A percentile compares a stretch with the other conserved stretches of the same genome.
Evolutionary conservation across 805 yeast species (phyloP).

Genomic region (Cyberlindnera xishuangbannaensis): DNA sequence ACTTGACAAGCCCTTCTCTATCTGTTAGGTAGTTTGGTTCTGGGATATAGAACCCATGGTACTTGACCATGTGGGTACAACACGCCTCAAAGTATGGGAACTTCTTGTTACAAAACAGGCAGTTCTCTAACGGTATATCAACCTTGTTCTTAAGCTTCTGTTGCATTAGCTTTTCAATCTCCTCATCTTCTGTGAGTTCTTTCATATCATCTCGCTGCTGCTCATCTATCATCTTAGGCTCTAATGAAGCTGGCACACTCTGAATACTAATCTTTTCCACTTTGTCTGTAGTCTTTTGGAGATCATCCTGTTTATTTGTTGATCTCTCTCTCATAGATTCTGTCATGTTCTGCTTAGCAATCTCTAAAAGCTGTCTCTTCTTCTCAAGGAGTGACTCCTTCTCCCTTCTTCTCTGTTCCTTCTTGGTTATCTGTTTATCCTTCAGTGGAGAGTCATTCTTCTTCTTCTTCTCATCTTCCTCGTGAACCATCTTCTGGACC

Average conservation of each 20-base stretch:
- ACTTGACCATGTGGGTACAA: slow-evolving; percentile 67
- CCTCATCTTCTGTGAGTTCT: slow-evolving; percentile 32
- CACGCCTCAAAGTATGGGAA: slow-evolving; percentile 45
- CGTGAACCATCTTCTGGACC: slow-evolving; percentile 33
- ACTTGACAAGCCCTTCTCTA: slow-evolving; percentile 64
- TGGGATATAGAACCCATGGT: slow-evolving; percentile 85
- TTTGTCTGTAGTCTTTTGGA: slow-evolving; percentile 1
- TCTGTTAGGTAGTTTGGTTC: slow-evolving; percentile 70
- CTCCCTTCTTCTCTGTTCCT: slow-evolving; percentile 36
- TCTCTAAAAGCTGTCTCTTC: slow-evolving; percentile 34
- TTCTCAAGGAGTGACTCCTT: slow-evolving; percentile 37
- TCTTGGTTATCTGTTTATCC: slow-evolving; percentile 32
- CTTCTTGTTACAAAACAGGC: slow-evolving; percentile 48
- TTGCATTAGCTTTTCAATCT: slow-evolving; percentile 32
- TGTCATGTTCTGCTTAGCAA: slow-evolving; percentile 35
- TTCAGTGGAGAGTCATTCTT: slow-evolving; percentile 15
- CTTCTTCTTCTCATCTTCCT: slow-evolving; percentile 17
- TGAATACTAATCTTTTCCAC: neutral
- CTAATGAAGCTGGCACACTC: neutral
- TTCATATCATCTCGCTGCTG: neutral
- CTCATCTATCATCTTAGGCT: neutral
- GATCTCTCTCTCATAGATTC: slow-evolving; percentile 21
- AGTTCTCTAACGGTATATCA: slow-evolving; percentile 43
- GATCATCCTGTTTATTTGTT: neutral
- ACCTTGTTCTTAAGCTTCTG: slow-evolving; percentile 35